These are phyloP conservation scores for Aphanomyces cochlioides DNA, from an alignment of 352 stramenopile species.

Conservation along the genomic window DNA sequence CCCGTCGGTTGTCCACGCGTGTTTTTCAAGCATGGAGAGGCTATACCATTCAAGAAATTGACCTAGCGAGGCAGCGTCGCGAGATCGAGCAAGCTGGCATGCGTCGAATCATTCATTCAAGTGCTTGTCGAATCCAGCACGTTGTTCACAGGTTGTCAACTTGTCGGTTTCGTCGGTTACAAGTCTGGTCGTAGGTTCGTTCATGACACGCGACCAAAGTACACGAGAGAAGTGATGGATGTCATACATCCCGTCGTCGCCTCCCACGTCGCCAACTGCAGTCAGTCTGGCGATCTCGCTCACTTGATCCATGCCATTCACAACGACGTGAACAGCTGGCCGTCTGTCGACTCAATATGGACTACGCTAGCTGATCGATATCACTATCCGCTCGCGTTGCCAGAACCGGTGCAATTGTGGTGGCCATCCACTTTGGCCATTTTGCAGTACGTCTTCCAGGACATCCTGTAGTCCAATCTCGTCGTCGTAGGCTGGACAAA, in stretches of 20 bases:
- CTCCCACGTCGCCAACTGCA: not conserved
- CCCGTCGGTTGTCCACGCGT: not conserved
- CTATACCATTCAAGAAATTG: not conserved
- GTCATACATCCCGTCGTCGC: slow-evolving; percentile 16
- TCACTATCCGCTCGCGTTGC: not conserved
- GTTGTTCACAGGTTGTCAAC: not conserved
- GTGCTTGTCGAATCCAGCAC: not conserved
- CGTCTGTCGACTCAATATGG: not conserved
- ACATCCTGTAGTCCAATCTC: not conserved
- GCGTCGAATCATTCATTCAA: not conserved
- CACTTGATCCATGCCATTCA: not conserved
- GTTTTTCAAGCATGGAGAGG: not conserved
- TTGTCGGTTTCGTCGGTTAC: not conserved
- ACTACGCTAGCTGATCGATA: not conserved
- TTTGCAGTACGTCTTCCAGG: not conserved
- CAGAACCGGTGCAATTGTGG: slow-evolving; percentile 10
- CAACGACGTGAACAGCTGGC: not conserved
- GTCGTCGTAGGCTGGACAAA: not conserved
- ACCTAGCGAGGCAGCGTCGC: not conserved
- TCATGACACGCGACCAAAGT: not conserved
- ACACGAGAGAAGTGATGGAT: not conserved
- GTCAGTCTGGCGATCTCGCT: not conserved
- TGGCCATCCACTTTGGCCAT: not conserved
- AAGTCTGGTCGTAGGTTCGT: slow-evolving; percentile 13
- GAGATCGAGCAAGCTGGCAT: not conserved